These are phyloP conservation scores for Talaromyces marneffei DNA, from an alignment of 2,329 filamentous ascomycete species.

Conservation along the genomic window DNA sequence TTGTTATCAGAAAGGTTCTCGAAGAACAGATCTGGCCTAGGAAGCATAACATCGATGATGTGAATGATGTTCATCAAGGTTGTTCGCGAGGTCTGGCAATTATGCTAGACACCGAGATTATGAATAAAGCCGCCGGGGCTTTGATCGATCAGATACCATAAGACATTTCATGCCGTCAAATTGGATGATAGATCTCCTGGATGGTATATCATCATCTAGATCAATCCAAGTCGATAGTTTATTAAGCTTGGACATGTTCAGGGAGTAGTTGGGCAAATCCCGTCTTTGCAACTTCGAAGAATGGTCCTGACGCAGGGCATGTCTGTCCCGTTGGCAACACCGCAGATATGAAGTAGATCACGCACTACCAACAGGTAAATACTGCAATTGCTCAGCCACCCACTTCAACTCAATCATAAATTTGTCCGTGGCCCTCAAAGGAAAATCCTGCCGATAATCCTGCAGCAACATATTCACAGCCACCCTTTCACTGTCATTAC, in stretches of 20 bases:
- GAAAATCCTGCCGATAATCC: conserved; percentile 26
- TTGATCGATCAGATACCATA: neutral
- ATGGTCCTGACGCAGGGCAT: neutral
- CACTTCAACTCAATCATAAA: conserved; percentile 1
- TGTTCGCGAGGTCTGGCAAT: conserved; percentile 1
- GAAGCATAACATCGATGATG: neutral
- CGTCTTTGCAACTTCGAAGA: neutral
- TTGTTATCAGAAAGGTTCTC: conserved; percentile 9
- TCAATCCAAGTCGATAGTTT: neutral
- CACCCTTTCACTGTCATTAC: conserved; percentile 17
- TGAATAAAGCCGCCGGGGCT: conserved; percentile 3
- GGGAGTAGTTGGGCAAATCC: neutral
- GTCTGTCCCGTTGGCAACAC: neutral
- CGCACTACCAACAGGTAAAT: neutral
- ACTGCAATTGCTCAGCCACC: neutral
- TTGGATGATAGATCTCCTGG: neutral
- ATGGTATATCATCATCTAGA: neutral
- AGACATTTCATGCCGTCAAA: neutral
- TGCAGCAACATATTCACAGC: conserved; percentile 18
- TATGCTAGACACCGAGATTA: conserved; percentile 6
- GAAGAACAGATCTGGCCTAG: conserved; percentile 6
- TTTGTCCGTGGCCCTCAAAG: conserved; percentile 13
- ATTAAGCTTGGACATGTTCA: neutral
- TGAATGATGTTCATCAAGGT: neutral
- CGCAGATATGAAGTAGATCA: neutral